Evolutionary conservation across 108 stramenopile species (phyloP).

Genomic region (Cyclotella cryptica): DNA sequence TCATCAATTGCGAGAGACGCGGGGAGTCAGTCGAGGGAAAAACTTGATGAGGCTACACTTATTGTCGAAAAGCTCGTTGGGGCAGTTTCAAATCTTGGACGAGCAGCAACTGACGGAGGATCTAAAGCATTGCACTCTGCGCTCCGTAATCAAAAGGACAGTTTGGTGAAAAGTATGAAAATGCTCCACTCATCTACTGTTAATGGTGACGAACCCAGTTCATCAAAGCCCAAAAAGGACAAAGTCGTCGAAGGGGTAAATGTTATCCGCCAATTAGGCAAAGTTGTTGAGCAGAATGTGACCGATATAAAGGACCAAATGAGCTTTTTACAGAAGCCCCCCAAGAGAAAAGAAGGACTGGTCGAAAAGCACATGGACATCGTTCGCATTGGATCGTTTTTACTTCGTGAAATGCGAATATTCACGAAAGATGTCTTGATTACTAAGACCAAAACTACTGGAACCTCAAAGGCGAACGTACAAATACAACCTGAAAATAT

Average conservation of each 20-base stretch:
- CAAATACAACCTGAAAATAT: slow-evolving; percentile 6
- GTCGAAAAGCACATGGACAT: slow-evolving; percentile 25
- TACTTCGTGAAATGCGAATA: slow-evolving; percentile 46
- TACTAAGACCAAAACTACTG: slow-evolving; percentile 13
- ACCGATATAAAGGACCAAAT: slow-evolving; percentile 43
- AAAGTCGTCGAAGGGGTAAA: slow-evolving; percentile 24
- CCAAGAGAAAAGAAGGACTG: slow-evolving; percentile 47
- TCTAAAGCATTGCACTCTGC: slow-evolving; percentile 38
- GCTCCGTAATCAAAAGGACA: slow-evolving; percentile 39
- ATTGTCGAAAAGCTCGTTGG: slow-evolving; percentile 51
- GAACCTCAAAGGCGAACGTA: not conserved
- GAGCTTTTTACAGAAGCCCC: slow-evolving; percentile 45
- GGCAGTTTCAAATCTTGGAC: slow-evolving; percentile 49
- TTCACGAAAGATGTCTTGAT: slow-evolving; percentile 52
- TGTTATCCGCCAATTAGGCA: slow-evolving; percentile 48
- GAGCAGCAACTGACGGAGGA: slow-evolving; percentile 49
- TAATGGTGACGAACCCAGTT: not conserved
- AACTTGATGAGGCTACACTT: slow-evolving; percentile 43
- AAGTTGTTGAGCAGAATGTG: slow-evolving; percentile 57
- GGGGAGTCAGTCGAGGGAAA: slow-evolving; percentile 14
- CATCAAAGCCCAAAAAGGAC: slow-evolving; percentile 16
- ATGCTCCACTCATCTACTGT: slow-evolving; percentile 28
- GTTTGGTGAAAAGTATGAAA: slow-evolving; percentile 45
- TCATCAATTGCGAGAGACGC: slow-evolving; percentile 8
- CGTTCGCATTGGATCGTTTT: slow-evolving; percentile 44